Evolutionary conservation across 768 basidiomycete species (phyloP).

Genomic region (Rhodotorula diobovata): DNA sequence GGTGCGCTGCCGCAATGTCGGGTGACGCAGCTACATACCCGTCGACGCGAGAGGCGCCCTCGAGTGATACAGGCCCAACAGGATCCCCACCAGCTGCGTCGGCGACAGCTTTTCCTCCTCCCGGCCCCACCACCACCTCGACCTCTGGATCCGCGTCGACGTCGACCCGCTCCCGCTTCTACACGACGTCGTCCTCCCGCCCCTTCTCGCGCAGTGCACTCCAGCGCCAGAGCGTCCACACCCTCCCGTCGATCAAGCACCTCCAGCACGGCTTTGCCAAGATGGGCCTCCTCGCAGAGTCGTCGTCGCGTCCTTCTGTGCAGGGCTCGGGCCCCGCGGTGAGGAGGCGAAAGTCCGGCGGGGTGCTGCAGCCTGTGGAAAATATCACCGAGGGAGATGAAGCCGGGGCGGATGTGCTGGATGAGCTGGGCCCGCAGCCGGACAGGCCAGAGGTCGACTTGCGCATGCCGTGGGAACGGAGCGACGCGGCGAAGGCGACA

Average conservation of each 20-base stretch:
- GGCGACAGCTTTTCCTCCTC: too few species aligned
- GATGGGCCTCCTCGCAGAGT: background rate
- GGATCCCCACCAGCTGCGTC: too few species aligned
- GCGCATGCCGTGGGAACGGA: conserved; percentile 25
- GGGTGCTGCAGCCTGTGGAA: too few species aligned
- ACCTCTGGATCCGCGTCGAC: background rate
- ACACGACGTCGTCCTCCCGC: background rate
- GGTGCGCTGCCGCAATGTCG: too few species aligned
- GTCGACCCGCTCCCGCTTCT: background rate
- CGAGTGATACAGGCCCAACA: too few species aligned
- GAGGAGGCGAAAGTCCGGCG: background rate
- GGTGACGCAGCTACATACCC: too few species aligned
- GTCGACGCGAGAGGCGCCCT: too few species aligned
- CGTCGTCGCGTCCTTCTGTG: too few species aligned
- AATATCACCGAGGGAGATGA: background rate
- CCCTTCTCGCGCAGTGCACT: conserved; percentile 86
- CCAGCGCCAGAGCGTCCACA: conserved; percentile 88
- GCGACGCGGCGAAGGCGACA: background rate
- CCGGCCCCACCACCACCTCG: too few species aligned
- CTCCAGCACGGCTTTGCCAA: conserved; percentile 72
- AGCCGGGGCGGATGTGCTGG: conserved; percentile 22
- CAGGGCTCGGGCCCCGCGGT: background rate
- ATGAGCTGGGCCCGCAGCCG: conserved; percentile 64
- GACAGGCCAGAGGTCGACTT: conserved; percentile 44
- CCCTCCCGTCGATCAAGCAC: conserved; percentile 91